A percentile compares a stretch with the other conserved stretches of the same genome.
phyloP scores from a whole-genome alignment of 1,284 basidiomycete species.

The Hypsizygus ulmarius region DNA sequence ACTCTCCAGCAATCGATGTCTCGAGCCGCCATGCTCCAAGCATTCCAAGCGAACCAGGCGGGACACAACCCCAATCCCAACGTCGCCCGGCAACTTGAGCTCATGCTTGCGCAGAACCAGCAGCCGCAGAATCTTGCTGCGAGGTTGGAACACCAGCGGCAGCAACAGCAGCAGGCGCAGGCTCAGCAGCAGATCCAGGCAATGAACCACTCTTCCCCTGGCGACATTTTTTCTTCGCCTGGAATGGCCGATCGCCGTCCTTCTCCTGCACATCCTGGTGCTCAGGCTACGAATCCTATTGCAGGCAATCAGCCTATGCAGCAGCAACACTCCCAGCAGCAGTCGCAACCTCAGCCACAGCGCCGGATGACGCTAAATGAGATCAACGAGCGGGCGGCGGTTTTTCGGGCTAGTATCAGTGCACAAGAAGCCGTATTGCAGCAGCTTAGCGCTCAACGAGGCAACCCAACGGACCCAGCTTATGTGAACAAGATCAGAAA shows the following conservation, averaged over 20 bases:
- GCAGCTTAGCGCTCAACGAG: constrained; percentile 25
- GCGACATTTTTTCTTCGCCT: constrained; percentile 45
- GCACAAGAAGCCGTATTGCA: constrained; percentile 15
- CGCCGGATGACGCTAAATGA: constrained; percentile 15
- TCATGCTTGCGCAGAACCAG: constrained; percentile 48
- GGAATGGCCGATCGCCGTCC: constrained; percentile 44
- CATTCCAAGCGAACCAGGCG: constrained; percentile 31
- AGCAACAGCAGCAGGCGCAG: constrained; percentile 21
- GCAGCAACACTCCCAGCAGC: constrained; percentile 11
- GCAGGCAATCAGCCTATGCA: constrained; percentile 11
- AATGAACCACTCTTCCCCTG: constrained; percentile 32
- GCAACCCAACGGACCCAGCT: constrained; percentile 25
- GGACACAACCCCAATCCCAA: constrained; percentile 13
- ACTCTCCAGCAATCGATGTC: constrained; percentile 30
- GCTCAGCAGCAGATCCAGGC: constrained; percentile 31
- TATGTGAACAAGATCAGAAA: constrained; percentile 29
- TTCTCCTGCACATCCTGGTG: constrained; percentile 44
- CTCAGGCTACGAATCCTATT: constrained; percentile 21
- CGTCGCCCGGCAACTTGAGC: constrained; percentile 44
- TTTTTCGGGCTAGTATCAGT: constrained; percentile 17
- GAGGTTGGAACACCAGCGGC: constrained; percentile 25
- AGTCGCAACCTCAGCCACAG: constrained; percentile 1
- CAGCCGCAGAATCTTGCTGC: constrained; percentile 40
- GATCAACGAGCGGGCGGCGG: constrained; percentile 23
- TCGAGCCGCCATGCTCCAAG: constrained; percentile 38